Evolutionary conservation across 805 yeast species (phyloP).

Genomic region (Blastobotrys peoriensis): DNA sequence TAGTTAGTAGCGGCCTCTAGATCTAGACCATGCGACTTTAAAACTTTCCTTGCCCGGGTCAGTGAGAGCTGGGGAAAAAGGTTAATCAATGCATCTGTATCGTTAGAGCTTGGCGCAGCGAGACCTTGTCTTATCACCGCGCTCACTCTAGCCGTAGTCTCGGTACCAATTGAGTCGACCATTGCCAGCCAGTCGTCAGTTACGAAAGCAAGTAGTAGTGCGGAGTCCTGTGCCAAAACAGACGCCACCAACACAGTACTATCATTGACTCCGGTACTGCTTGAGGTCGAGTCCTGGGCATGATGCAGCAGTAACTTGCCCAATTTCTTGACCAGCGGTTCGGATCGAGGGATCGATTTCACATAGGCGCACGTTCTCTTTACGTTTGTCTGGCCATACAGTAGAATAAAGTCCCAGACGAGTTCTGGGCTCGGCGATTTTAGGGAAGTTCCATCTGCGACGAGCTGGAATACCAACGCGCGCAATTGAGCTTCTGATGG

Average conservation of each 20-base stretch:
- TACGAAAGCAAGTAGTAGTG: constrained; percentile 2
- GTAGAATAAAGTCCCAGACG: constrained; percentile 22
- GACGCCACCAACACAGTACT: constrained; percentile 3
- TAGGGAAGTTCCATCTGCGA: background rate
- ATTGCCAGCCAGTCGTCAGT: constrained; percentile 15
- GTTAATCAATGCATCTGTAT: constrained; percentile 42
- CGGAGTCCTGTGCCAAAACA: constrained; percentile 8
- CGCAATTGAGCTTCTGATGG: background rate
- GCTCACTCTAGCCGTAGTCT: constrained; percentile 7
- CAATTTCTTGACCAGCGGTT: constrained; percentile 5
- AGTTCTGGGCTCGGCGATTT: constrained; percentile 18
- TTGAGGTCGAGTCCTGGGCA: background rate
- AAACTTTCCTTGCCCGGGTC: constrained; percentile 42
- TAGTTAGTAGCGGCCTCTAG: constrained; percentile 54
- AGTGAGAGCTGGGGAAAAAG: constrained; percentile 60
- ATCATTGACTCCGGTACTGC: background rate
- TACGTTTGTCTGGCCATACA: constrained; percentile 22
- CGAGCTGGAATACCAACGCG: background rate
- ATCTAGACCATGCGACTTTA: constrained; percentile 43
- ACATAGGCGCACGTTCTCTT: background rate
- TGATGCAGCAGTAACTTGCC: constrained; percentile 7
- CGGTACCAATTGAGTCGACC: constrained; percentile 8
- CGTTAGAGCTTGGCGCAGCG: constrained; percentile 14
- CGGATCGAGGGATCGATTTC: background rate
- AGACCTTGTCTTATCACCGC: constrained; percentile 4